Conservation (phyloP, 768 basidiomycete species). For the Phaeotremella fagi region DNA sequence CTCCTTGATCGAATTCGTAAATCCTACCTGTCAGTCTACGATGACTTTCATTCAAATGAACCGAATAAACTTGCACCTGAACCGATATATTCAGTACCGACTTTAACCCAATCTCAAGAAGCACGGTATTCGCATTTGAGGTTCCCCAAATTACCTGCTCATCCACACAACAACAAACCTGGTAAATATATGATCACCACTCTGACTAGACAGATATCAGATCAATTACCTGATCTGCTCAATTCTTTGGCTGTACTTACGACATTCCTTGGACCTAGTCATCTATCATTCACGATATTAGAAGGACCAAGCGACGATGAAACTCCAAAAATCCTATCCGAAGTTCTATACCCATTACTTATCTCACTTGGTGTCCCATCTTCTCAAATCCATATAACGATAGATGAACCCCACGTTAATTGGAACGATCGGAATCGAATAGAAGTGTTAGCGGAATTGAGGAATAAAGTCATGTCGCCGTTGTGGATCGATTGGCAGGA, state of each 20-base stretch:
- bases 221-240: conserved; percentile 43
- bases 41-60: too few relatives aligned
- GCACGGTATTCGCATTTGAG: conserved; percentile 31
- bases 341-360: conserved; percentile 30
- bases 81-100: conserved; percentile 23
- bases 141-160: not conserved
- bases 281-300: conserved; percentile 37
- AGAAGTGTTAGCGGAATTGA: conserved; percentile 35
- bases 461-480: conserved; percentile 41
- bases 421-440: conserved; percentile 41
- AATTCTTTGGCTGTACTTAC: conserved; percentile 34
- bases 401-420: conserved; percentile 34
- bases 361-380: conserved; percentile 28
- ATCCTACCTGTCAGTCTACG: not conserved
- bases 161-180: not conserved
- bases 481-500: conserved; percentile 26
- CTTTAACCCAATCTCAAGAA: conserved; percentile 26
- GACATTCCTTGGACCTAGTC: conserved; percentile 27
- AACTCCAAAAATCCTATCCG: conserved; percentile 30
- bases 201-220: conserved; percentile 36
- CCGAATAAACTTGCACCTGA: conserved; percentile 4
- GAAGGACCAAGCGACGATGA: conserved; percentile 45
- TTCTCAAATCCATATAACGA: conserved; percentile 22
- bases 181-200: conserved; percentile 37
- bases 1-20: not conserved